These are phyloP conservation scores for Phytopythium oedochilum DNA, from an alignment of 352 stramenopile species.

Conservation along the genomic window DNA sequence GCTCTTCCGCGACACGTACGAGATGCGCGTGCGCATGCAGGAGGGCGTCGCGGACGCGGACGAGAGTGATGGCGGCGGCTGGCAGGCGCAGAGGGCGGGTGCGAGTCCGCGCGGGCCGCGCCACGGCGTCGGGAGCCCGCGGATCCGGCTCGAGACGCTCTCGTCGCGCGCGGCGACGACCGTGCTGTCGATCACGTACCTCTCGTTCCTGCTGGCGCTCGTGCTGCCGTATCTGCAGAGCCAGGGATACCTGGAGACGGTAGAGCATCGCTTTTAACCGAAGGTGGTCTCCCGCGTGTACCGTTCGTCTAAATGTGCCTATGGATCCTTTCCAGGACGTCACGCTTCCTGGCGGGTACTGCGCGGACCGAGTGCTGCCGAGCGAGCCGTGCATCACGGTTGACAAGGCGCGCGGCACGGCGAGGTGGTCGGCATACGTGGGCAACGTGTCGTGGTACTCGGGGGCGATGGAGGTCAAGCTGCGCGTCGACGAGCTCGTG, in stretches of 20 bases:
- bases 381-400: slow-evolving; percentile 62
- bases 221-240: slow-evolving; percentile 71
- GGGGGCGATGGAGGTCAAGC: slow-evolving; percentile 53
- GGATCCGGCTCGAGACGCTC: slow-evolving; percentile 78
- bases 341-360: slow-evolving; percentile 50
- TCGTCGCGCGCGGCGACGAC: slow-evolving; percentile 65
- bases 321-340: too few species aligned
- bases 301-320: too few species aligned
- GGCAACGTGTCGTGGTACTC: slow-evolving; percentile 67
- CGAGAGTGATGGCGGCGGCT: neutral
- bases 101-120: neutral
- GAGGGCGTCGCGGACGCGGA: neutral
- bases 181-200: slow-evolving; percentile 74
- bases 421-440: slow-evolving; percentile 65
- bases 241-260: slow-evolving; percentile 65
- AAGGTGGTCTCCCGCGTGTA: too few species aligned
- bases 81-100: slow-evolving; percentile 16
- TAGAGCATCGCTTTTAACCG: too few species aligned
- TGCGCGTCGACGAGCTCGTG: slow-evolving; percentile 40
- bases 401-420: slow-evolving; percentile 41
- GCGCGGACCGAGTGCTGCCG: slow-evolving; percentile 10
- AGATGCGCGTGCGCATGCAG: slow-evolving; percentile 66
- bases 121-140: slow-evolving; percentile 19
- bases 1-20: slow-evolving; percentile 72
- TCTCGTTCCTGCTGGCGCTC: slow-evolving; percentile 68